phyloP scores from a whole-genome alignment of 192 early-diverging fungal genomes.

The Thamnidium elegans region DNA sequence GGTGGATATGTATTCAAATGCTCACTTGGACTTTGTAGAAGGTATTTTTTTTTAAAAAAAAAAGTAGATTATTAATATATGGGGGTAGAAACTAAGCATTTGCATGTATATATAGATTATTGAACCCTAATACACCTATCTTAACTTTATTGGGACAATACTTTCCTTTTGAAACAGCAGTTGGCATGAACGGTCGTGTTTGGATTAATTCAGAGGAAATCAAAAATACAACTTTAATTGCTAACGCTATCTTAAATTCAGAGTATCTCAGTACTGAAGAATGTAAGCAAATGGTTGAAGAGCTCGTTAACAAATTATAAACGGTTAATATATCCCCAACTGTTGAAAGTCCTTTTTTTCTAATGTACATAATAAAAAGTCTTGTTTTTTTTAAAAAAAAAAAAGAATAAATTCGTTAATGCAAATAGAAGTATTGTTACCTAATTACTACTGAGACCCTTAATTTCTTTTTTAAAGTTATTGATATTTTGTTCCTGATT shows the following conservation, averaged over 20 bases:
- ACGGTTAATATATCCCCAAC: neutral
- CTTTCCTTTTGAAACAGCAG: slow-evolving; percentile 82
- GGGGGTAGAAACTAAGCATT: neutral
- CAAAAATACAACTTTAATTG: slow-evolving; percentile 60
- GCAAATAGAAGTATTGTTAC: too few relatives aligned
- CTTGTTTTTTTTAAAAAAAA: too few relatives aligned
- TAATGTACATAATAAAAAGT: neutral
- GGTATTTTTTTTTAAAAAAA: slow-evolving; percentile 41
- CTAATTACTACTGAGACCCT: too few relatives aligned
- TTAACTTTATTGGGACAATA: slow-evolving; percentile 66
- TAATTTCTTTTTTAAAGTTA: too few relatives aligned
- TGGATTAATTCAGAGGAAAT: slow-evolving; percentile 79
- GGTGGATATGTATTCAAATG: slow-evolving; percentile 76
- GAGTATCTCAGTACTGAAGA: slow-evolving; percentile 63
- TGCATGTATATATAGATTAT: slow-evolving; percentile 44
- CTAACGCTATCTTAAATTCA: slow-evolving; percentile 70
- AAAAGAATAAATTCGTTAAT: too few relatives aligned
- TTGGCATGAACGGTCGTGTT: slow-evolving; percentile 92
- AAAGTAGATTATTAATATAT: neutral
- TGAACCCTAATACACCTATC: slow-evolving; percentile 69
- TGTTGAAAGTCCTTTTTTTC: neutral
- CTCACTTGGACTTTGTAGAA: slow-evolving; percentile 74
- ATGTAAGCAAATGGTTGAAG: slow-evolving; percentile 45
- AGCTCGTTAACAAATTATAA: slow-evolving; percentile 23
- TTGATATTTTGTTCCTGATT: too few relatives aligned